phyloP scores from a whole-genome alignment of 2,329 filamentous ascomycete species.

The Gnomoniopsis sp. region DNA sequence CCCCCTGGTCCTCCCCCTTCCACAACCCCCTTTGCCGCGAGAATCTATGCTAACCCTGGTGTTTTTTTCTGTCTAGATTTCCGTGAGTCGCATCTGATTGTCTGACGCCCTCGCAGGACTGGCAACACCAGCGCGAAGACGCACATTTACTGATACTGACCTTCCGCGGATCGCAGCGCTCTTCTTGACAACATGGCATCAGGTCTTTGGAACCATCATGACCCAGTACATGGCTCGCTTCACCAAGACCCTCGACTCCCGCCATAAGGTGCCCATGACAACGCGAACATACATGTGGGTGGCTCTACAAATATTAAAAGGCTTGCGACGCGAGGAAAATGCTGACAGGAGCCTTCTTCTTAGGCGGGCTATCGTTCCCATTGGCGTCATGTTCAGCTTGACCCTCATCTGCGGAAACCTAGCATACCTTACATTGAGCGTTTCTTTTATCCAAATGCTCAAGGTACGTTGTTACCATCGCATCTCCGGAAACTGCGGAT shows the following conservation, averaged over 20 bases:
- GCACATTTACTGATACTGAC: not conserved
- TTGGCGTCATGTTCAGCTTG: slow-evolving; percentile 86
- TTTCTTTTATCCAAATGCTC: slow-evolving; percentile 95
- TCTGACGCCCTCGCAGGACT: not conserved
- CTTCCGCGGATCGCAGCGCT: slow-evolving; percentile 55
- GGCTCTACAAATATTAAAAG: not conserved
- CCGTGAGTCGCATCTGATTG: not conserved
- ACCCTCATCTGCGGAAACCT: slow-evolving; percentile 89
- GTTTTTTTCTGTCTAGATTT: slow-evolving; percentile 11
- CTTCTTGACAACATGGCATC: slow-evolving; percentile 88
- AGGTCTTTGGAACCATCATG: slow-evolving; percentile 82
- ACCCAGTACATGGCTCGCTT: slow-evolving; percentile 85
- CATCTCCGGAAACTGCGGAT: not conserved
- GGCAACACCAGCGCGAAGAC: not conserved
- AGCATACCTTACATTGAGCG: slow-evolving; percentile 84
- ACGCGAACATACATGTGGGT: slow-evolving; percentile 29
- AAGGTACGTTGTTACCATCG: slow-evolving; percentile 54
- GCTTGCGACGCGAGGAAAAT: too few relatives aligned
- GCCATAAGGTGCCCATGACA: slow-evolving; percentile 92
- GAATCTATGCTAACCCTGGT: slow-evolving; percentile 7
- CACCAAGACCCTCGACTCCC: slow-evolving; percentile 80
- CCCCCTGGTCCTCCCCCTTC: not conserved
- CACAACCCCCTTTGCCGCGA: too few relatives aligned
- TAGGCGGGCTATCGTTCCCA: slow-evolving; percentile 81
- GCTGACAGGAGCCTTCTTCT: slow-evolving; percentile 50